phyloP scores from a whole-genome alignment of 75 land plant species.

The Pinus taeda region DNA sequence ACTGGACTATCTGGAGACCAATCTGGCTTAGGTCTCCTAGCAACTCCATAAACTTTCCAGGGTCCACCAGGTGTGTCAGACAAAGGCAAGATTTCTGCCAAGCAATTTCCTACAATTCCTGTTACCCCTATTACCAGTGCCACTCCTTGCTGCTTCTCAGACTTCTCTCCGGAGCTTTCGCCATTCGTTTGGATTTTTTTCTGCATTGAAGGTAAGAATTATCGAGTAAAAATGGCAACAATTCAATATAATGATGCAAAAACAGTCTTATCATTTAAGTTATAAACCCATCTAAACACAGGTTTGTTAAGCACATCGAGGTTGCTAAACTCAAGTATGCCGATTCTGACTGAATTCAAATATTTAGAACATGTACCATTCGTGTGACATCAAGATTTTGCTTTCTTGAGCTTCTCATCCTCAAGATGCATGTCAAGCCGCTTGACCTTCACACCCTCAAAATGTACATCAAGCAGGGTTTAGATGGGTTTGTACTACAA shows the following conservation, averaged over 20 bases:
- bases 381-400: neutral
- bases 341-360: neutral
- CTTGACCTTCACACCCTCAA: too few relatives aligned
- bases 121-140: slow-evolving; percentile 57
- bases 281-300: too few relatives aligned
- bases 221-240: neutral
- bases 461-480: too few relatives aligned
- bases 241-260: neutral
- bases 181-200: neutral
- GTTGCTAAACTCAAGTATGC: neutral
- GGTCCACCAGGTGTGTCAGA: slow-evolving; percentile 69
- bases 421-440: neutral
- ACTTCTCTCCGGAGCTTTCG: neutral
- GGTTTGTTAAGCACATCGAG: too few relatives aligned
- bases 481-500: too few relatives aligned
- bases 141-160: slow-evolving; percentile 13
- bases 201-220: neutral
- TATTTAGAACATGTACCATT: neutral
- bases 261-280: neutral
- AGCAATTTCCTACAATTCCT: slow-evolving; percentile 71
- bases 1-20: slow-evolving; percentile 25
- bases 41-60: slow-evolving; percentile 79
- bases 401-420: neutral
- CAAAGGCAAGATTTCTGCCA: slow-evolving; percentile 59
- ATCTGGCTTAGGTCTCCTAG: slow-evolving; percentile 35